Evolutionary conservation across 768 basidiomycete species (phyloP), one percentile per base, ranked within the genome.

Genomic region (Pisolithus sp.): DNA sequence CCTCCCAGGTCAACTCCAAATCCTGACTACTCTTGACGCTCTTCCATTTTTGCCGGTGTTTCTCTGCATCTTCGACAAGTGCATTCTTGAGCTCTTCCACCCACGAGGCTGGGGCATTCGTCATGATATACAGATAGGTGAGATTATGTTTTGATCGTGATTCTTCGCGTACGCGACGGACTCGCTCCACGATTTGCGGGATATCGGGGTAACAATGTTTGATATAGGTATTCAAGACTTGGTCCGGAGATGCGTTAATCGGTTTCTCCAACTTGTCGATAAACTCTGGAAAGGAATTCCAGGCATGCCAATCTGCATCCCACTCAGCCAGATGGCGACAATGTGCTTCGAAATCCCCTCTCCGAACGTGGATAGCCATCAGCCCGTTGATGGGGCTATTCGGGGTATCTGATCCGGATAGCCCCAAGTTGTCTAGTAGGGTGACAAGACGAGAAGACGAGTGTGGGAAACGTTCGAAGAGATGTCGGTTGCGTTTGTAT

Each of bases 291-390:
- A 78, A 71, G 4, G 64, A 59, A 54, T 76, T 77, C 70, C 76
- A 79, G 10, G 71, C 75, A 41, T 72, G 65, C 70, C 68, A 79
- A 2, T 62, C 60, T 4, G 72, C 57, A 5, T 48, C 48, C 62
- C 68, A 71, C 48, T 63, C 53, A 2, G 65, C 66, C 34, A 81
- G 68, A 50, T 64, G 51, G 5, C 50, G 45, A 62, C 80, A 81
- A 59, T 80, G 79, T 4, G 65, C 54, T 37, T 68, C 41, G 55
- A 71, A 80, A 60, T 79, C 79, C 10, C 80, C 79, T 28, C 78
- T 67, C 1, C 79, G 76, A 42, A 80, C 62, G 55, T 81, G 80
- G 7, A 80, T 58, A 4, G 73, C 80, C 5, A 81, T 66, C 1
- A 79, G 66, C 17, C 78, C 75, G 0, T 69, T 57, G 26, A 76